Conservation (phyloP, 768 basidiomycete species). For the Chlorophyllum brunneum region DNA sequence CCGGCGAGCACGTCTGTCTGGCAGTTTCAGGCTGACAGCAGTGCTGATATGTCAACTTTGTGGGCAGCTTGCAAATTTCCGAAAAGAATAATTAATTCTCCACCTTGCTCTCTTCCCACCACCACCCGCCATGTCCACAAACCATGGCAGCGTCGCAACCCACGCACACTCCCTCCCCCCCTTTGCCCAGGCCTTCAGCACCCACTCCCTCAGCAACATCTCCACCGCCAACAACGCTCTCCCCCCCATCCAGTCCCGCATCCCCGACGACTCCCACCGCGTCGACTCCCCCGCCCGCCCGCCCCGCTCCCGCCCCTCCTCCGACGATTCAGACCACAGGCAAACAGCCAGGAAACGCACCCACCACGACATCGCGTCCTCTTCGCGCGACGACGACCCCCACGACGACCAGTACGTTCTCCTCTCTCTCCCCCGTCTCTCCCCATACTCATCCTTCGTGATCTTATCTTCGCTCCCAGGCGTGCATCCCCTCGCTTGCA, state of each 20-base stretch:
- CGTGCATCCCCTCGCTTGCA: slow-evolving; percentile 43
- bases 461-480: slow-evolving; percentile 25
- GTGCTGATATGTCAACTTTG: slow-evolving; percentile 7
- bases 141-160: slow-evolving; percentile 38
- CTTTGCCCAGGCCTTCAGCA: slow-evolving; percentile 73
- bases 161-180: slow-evolving; percentile 69
- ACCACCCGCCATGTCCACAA: slow-evolving; percentile 36
- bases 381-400: slow-evolving; percentile 31
- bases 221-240: slow-evolving; percentile 48
- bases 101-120: slow-evolving; percentile 11
- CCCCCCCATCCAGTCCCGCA: slow-evolving; percentile 59
- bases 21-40: slow-evolving; percentile 12
- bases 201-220: slow-evolving; percentile 48
- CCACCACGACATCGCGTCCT: slow-evolving; percentile 33
- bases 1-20: too few species aligned
- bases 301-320: slow-evolving; percentile 23
- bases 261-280: slow-evolving; percentile 30
- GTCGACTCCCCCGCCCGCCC: slow-evolving; percentile 26
- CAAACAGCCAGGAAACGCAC: slow-evolving; percentile 49
- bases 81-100: too few species aligned
- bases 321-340: slow-evolving; percentile 25
- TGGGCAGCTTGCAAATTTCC: too few species aligned
- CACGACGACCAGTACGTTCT: slow-evolving; percentile 44
- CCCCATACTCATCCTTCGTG: slow-evolving; percentile 5
- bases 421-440: slow-evolving; percentile 17